Evolutionary conservation across 345 rosid species (phyloP).

Genomic region (Odontarrhena argentea): DNA sequence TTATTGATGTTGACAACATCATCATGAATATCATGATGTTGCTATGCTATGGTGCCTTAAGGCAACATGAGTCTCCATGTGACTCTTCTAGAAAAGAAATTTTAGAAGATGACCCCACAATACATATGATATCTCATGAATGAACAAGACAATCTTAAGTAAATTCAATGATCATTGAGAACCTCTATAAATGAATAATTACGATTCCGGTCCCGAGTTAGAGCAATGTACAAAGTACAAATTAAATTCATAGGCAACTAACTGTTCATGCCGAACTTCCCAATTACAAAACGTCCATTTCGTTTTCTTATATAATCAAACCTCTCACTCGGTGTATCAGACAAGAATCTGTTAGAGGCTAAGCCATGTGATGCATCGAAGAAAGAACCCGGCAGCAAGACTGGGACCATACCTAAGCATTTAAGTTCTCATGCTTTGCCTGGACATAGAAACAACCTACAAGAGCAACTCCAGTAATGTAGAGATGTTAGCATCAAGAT

Average conservation of each 20-base stretch:
- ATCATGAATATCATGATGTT: slow-evolving; percentile 27
- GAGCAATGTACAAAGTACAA: too few species aligned
- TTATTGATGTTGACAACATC: slow-evolving; percentile 15
- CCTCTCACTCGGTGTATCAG: slow-evolving; percentile 2
- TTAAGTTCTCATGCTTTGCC: slow-evolving; percentile 23
- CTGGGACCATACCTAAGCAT: slow-evolving; percentile 31
- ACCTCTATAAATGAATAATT: too few species aligned
- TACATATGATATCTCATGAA: slow-evolving; percentile 28
- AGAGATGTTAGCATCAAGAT: slow-evolving; percentile 9
- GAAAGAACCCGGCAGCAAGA: slow-evolving; percentile 15
- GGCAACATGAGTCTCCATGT: slow-evolving; percentile 39
- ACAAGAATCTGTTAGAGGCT: slow-evolving; percentile 4
- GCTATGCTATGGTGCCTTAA: slow-evolving; percentile 25
- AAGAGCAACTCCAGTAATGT: slow-evolving; percentile 2
- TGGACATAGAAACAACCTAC: slow-evolving; percentile 13
- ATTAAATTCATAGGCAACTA: neutral
- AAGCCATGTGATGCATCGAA: slow-evolving; percentile 34
- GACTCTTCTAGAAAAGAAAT: slow-evolving; percentile 27
- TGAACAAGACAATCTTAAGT: slow-evolving; percentile 4
- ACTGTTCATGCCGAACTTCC: slow-evolving; percentile 13
- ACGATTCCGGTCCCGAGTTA: too few species aligned
- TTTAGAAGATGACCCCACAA: slow-evolving; percentile 27
- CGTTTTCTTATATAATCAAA: neutral
- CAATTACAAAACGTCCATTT: neutral
- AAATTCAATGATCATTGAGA: neutral